phyloP scores from a whole-genome alignment of 768 basidiomycete species.

The Naematelia aurantialba region DNA sequence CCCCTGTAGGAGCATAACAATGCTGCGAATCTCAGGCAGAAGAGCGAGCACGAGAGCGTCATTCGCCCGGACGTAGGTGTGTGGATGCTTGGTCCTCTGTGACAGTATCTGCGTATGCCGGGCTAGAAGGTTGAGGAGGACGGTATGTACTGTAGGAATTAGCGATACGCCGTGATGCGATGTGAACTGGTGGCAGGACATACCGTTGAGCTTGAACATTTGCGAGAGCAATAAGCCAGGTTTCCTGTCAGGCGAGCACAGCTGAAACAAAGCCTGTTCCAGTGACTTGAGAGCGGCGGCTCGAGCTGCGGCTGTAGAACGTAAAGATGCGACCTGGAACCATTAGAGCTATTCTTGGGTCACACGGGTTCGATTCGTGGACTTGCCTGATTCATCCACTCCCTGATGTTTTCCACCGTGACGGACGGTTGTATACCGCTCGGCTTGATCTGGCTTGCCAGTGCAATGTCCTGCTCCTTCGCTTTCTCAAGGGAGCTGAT shows the following conservation, averaged over 20 bases:
- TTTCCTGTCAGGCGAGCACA: conserved; percentile 10
- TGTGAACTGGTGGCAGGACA: background rate
- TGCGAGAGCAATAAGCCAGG: conserved; percentile 4
- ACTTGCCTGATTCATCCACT: conserved; percentile 14
- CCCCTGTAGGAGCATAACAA: conserved; percentile 33
- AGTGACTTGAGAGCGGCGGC: conserved; percentile 12
- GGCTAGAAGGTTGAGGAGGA: conserved; percentile 29
- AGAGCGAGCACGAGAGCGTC: conserved; percentile 15
- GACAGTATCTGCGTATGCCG: conserved; percentile 32
- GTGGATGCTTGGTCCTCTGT: background rate
- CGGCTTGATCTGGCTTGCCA: background rate
- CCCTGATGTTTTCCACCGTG: background rate
- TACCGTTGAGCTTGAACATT: conserved; percentile 11
- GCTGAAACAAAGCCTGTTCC: conserved; percentile 16
- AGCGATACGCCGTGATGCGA: too few species aligned
- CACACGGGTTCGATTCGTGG: background rate
- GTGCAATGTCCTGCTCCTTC: too few species aligned
- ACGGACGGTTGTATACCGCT: background rate
- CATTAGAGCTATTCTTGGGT: too few species aligned
- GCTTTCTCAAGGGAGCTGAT: too few species aligned
- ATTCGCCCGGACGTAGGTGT: background rate
- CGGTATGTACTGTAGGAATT: conserved; percentile 23
- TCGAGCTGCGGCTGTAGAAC: conserved; percentile 21
- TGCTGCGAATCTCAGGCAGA: conserved; percentile 23
- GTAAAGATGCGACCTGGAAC: conserved; percentile 5